phyloP scores from a whole-genome alignment of 805 yeast genomes.

The Yarrowia sp. region DNA sequence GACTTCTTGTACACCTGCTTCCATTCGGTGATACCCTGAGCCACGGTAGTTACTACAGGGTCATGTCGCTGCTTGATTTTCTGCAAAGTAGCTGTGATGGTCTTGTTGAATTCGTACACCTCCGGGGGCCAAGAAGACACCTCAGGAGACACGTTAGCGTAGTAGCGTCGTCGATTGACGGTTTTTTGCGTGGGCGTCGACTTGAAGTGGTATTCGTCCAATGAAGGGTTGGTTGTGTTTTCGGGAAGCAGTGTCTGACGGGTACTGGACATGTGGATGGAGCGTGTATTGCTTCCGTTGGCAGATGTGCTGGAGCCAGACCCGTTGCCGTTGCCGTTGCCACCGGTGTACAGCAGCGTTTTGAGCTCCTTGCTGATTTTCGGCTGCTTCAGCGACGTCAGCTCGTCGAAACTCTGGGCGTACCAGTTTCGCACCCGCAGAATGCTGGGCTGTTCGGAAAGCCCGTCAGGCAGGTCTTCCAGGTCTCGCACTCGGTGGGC shows the following conservation, averaged over 20 bases:
- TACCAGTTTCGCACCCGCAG: constrained; percentile 81
- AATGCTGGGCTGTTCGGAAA: constrained; percentile 70
- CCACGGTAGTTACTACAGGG: constrained; percentile 88
- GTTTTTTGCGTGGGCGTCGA: constrained; percentile 22
- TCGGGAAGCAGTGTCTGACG: constrained; percentile 26
- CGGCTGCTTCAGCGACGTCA: constrained; percentile 63
- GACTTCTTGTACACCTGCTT: constrained; percentile 50
- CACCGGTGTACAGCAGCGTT: constrained; percentile 33
- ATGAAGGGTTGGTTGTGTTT: constrained; percentile 25
- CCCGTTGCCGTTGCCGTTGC: constrained; percentile 25
- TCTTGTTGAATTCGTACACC: constrained; percentile 64
- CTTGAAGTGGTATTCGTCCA: constrained; percentile 25
- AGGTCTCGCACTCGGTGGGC: constrained; percentile 84
- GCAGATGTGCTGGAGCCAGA: not conserved
- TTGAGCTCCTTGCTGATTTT: constrained; percentile 43
- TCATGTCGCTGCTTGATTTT: constrained; percentile 81
- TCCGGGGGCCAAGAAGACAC: constrained; percentile 68
- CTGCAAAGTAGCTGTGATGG: constrained; percentile 61
- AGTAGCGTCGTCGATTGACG: constrained; percentile 43
- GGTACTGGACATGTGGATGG: constrained; percentile 10
- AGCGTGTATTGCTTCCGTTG: not conserved
- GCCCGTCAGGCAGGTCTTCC: constrained; percentile 72
- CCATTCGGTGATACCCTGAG: constrained; percentile 92
- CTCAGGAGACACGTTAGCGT: constrained; percentile 49
- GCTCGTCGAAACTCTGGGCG: constrained; percentile 79